Percentiles rank a stretch among this genome's conserved stretches.
These are phyloP conservation scores for Trifolium fragiferum DNA, from an alignment of 306 rosid genomes.

Conservation along the genomic window DNA sequence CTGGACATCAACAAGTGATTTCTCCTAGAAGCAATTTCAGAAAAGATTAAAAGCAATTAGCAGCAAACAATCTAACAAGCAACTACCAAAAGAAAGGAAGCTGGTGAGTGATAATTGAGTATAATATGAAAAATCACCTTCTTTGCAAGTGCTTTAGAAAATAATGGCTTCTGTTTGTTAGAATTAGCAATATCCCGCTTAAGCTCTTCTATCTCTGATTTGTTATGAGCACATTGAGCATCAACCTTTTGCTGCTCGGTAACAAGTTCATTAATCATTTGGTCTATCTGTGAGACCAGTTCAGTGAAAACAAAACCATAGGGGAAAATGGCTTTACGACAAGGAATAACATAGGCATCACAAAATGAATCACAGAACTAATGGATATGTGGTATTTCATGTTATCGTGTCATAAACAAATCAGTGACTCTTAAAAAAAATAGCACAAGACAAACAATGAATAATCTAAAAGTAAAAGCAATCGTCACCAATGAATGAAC, in stretches of 20 bases:
- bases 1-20: slow-evolving; percentile 81
- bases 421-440: background rate
- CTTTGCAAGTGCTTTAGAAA: slow-evolving; percentile 73
- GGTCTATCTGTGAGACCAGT: slow-evolving; percentile 84
- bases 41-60: slow-evolving; percentile 37
- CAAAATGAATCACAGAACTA: slow-evolving; percentile 28
- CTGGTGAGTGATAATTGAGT: background rate
- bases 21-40: slow-evolving; percentile 67
- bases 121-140: slow-evolving; percentile 58
- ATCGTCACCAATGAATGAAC: slow-evolving; percentile 17
- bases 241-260: slow-evolving; percentile 96
- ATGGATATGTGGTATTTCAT: background rate
- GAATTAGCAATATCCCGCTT: slow-evolving; percentile 91
- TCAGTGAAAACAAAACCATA: slow-evolving; percentile 63
- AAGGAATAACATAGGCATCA: slow-evolving; percentile 34
- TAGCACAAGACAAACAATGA: slow-evolving; percentile 4
- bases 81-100: slow-evolving; percentile 23
- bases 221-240: slow-evolving; percentile 74
- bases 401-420: slow-evolving; percentile 23
- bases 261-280: slow-evolving; percentile 75
- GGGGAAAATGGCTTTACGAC: slow-evolving; percentile 28
- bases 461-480: slow-evolving; percentile 30
- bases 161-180: slow-evolving; percentile 71
- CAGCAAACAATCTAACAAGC: slow-evolving; percentile 21
- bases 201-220: slow-evolving; percentile 81